Base-by-base conservation (phyloP, 345 rosid species). In the Corchorus capsularis region DNA sequence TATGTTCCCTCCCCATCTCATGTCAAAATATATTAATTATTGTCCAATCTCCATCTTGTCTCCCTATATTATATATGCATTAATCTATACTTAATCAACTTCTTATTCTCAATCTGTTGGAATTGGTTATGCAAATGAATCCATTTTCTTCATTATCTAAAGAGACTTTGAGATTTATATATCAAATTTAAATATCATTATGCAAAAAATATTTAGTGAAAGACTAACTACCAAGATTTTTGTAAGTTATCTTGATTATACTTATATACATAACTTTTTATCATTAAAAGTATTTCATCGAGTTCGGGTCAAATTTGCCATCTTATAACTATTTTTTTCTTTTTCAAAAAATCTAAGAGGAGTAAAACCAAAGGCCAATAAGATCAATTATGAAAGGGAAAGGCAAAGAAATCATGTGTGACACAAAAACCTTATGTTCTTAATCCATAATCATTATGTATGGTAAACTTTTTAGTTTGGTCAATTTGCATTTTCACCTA, bases 401-500 rank as follows among this genome's bases (percentile, higher is more conserved):
- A 59, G 0, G 70, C 4, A 8, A 6, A 43, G 32, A 20, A 12
- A 20, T 27, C 32, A 52, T 52, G 43, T 70, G 61, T 35, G 17
- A n/a, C 73, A 53, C 17, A 53, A 52, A 27, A 45, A 53, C 8
- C 8, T 52, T 32, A 41, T 64, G 1, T 41, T 64, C 46, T 69
- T 69, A 22, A 34, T 0, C 27, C 19, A 69, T 17, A 52, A 69
- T 69, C 4, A 52, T 52, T 52, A 27, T 41, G 27, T 27, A 69
- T 9, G 35, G 17, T 52, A 34, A 35, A 53, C 73, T 5, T n/a
- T 8, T 9, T 32, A 35, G 73, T 53, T 27, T 10, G 73, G 61
- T 37, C 62, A 37, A 53, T 35, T 17, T 34, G 73, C 47, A 70
- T 34, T 52, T 45, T 46, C 55, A 67, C 55, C 37, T 20, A 69